Evolutionary conservation across 2,329 filamentous ascomycete genomes (phyloP).

Genomic region (Chaetomium sp.): DNA sequence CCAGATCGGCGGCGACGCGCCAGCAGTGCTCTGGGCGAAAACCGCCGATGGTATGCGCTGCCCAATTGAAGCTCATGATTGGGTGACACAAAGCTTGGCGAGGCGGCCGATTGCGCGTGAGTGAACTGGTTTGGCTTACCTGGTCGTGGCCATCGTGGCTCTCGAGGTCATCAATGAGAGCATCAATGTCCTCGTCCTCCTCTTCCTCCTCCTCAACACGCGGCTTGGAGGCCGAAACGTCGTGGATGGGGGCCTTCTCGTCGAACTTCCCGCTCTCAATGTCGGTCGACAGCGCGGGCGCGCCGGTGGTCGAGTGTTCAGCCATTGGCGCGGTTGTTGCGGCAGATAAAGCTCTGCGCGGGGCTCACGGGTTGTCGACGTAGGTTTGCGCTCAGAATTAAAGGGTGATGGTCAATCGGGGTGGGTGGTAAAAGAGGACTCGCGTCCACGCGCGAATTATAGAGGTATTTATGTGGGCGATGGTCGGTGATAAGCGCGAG

Average conservation of each 20-base stretch:
- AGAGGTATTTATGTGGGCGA: not conserved
- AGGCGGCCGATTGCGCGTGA: not conserved
- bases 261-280: slow-evolving; percentile 67
- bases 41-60: not conserved
- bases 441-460: slow-evolving; percentile 23
- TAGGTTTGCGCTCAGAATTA: slow-evolving; percentile 20
- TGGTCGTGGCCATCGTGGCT: slow-evolving; percentile 72
- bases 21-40: not conserved
- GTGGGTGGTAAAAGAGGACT: slow-evolving; percentile 20
- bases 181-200: slow-evolving; percentile 81
- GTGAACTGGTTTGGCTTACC: slow-evolving; percentile 26
- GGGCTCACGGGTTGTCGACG: slow-evolving; percentile 25
- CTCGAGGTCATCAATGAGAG: slow-evolving; percentile 84
- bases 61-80: slow-evolving; percentile 13
- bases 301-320: slow-evolving; percentile 45
- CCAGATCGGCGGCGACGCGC: not conserved
- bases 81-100: not conserved
- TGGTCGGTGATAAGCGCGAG: slow-evolving; percentile 1
- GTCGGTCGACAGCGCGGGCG: slow-evolving; percentile 62
- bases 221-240: slow-evolving; percentile 44
- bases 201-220: slow-evolving; percentile 66
- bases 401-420: slow-evolving; percentile 28
- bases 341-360: slow-evolving; percentile 38
- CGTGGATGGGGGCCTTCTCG: slow-evolving; percentile 53
- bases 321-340: slow-evolving; percentile 50